Base-by-base conservation (phyloP, 2,329 filamentous ascomycete genomes). In the Whalleya microplaca region DNA sequence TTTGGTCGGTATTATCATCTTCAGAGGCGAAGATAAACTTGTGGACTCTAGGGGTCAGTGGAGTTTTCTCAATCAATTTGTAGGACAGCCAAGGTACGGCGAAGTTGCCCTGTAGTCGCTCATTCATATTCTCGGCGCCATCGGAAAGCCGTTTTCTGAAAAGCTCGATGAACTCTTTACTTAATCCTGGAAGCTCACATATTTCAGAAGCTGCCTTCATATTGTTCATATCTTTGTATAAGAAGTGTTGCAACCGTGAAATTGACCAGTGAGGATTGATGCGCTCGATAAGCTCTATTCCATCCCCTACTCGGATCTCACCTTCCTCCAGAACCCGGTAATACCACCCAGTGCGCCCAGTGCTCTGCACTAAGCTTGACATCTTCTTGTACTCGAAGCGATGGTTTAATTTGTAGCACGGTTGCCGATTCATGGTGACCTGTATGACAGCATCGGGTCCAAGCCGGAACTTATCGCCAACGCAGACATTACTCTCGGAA, bases 321-420 rank as follows among this genome's bases (percentile, higher is more conserved):
- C 86, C 86, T 29, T 81, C 77, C 2, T 75, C 71, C 6, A 88
- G 64, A 1, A 89, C 81, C 6, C 85, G 80, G 61, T 87, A 87
- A 62, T 86, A 81, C 85, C 85, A 89, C 0, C 86, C 86, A 0
- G 84, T 87, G 1, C 84, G 78, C 51, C 82, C 81, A 0, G 76
- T 76, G 52, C 78, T 76, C 72, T 84, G 85, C 0, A 82, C 81
- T 20, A 78, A 69, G 2, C 78, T 79, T 0, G 85, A 82, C 72
- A 88, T 86, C 53, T 84, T 80, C 64, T 82, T 83, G 20, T 86
- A 72, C 32, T 81, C 78, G 66, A 89, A 89, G 2, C 86, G 83
- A 59, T 88, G 85, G 63, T 89, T 89, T 4, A 89, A 77, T 67
- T 88, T 89, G 71, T 81, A 88, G 73, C 86, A 89, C 2, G 86